Base-by-base conservation (phyloP, 179 eudicot genomes). In the Patellifolia procumbens region DNA sequence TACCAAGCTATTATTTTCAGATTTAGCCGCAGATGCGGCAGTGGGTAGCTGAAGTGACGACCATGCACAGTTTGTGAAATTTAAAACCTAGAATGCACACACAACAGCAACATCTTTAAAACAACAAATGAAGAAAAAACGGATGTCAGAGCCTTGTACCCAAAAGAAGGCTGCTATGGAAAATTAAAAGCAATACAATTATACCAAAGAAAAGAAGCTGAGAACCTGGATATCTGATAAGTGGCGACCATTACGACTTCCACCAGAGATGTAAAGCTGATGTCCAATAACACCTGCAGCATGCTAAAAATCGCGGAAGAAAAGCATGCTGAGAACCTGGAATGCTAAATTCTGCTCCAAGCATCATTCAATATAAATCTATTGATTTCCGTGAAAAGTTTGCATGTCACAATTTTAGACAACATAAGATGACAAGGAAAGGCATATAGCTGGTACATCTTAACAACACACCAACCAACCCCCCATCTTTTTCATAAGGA, bases 191-290 rank as follows among this genome's bases (percentile, higher is more conserved):
- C 22, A 34, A 67, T 13, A 24, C 60, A 62, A 53, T 59, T n/a
- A n/a, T n/a, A n/a, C n/a, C n/a, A n/a, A n/a, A 20, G n/a, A 11
- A 32, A 51, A 31, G 13, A 28, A 76, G 68, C 59, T 13, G 0
- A 63, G 20, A 79, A 94, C 98, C 96, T 94, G 97, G 78, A 91
- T 55, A 87, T 94, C 97, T 37, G 98, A 87, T 74, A 94, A 83
- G 79, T 87, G 83, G 71, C 97, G 90, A 46, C 98, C 98, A 82
- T 94, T 91, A 62, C 97, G 96, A 82, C 92, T 94, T 64, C 98
- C 98, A 76, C 98, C 98, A 70, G 78, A 82, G 74, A 94, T 77
- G 81, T 86, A 94, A 51, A 94, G 79, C 76, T 88, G 92, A 35
- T 83, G 81, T 78, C 84, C 91, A 63, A 83, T 65, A 53, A 88